phyloP scores from a whole-genome alignment of 768 basidiomycete genomes.

The Serendipita sp. region DNA sequence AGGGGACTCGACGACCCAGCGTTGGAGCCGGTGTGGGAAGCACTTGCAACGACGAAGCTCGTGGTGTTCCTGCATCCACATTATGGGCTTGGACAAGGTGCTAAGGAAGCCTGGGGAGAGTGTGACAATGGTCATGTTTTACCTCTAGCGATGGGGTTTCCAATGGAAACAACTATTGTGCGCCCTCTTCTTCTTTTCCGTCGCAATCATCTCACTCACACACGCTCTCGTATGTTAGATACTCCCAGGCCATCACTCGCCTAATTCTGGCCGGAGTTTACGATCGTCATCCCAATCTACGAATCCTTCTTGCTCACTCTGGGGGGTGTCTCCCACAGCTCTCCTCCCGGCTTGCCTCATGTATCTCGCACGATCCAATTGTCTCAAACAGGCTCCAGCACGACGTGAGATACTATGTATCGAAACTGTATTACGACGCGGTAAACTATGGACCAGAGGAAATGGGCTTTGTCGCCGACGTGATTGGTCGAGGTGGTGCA shows the following conservation, averaged over 20 bases:
- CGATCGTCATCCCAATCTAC: constrained; percentile 62
- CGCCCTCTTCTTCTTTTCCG: constrained; percentile 18
- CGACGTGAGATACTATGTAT: constrained; percentile 60
- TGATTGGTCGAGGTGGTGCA: constrained; percentile 41
- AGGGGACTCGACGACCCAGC: constrained; percentile 65
- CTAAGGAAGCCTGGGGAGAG: constrained; percentile 56
- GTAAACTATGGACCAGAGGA: constrained; percentile 84
- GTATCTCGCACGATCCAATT: constrained; percentile 71
- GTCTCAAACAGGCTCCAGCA: constrained; percentile 60
- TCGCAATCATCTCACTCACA: not conserved
- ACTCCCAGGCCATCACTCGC: constrained; percentile 26
- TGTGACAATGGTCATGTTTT: constrained; percentile 76
- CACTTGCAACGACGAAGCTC: constrained; percentile 49
- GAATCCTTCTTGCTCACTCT: constrained; percentile 72
- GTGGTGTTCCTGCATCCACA: constrained; percentile 79
- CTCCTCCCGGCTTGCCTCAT: constrained; percentile 71
- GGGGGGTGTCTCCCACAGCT: constrained; percentile 73
- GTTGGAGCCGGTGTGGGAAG: constrained; percentile 71
- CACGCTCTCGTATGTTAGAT: not conserved
- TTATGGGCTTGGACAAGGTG: constrained; percentile 43
- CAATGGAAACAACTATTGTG: constrained; percentile 79
- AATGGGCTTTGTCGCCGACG: constrained; percentile 58
- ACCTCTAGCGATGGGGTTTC: constrained; percentile 75
- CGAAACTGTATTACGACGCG: constrained; percentile 62
- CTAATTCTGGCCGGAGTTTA: constrained; percentile 68